Conservation (phyloP, 164 flowering plant genomes). For the Paratinospora sagittata region DNA sequence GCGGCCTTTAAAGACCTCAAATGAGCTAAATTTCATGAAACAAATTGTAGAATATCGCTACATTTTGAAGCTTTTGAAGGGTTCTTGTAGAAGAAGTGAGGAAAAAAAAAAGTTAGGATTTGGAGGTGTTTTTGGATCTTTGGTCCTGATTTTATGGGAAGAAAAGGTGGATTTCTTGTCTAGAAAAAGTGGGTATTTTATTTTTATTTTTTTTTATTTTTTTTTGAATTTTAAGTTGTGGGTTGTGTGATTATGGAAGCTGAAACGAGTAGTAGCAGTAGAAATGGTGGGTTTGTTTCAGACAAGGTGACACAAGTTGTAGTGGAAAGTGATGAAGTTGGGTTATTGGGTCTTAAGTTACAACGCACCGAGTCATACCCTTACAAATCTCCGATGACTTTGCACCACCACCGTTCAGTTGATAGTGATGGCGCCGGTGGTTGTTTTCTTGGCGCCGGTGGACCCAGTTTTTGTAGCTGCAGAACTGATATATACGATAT, state of each 20-base stretch:
- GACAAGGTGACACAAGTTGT: conserved; percentile 19
- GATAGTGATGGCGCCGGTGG: background rate
- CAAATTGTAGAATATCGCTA: no score
- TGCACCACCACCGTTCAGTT: conserved; percentile 18
- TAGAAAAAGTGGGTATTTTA: no score
- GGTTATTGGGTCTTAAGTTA: conserved; percentile 35
- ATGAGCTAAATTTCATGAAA: no score
- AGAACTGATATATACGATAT: conserved; percentile 26
- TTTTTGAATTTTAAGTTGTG: no score
- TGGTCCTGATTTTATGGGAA: background rate
- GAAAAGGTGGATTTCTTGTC: background rate
- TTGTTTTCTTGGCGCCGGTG: conserved; percentile 6
- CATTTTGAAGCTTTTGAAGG: background rate
- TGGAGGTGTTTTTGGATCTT: no score
- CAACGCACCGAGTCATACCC: conserved; percentile 30
- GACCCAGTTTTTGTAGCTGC: conserved; percentile 25
- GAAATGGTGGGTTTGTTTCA: conserved; percentile 19
- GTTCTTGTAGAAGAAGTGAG: background rate
- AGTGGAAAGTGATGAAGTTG: conserved; percentile 20
- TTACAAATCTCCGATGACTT: conserved; percentile 20
- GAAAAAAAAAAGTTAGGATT: no score
- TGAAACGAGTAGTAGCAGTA: conserved; percentile 23
- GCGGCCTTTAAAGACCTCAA: no score
- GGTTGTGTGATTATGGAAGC: conserved; percentile 11
- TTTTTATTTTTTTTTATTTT: no score